Percentiles rank a stretch among this genome's conserved stretches.
Evolutionary conservation across 1,284 basidiomycete genomes (phyloP).

Genomic region (Ustilago bromivora): DNA sequence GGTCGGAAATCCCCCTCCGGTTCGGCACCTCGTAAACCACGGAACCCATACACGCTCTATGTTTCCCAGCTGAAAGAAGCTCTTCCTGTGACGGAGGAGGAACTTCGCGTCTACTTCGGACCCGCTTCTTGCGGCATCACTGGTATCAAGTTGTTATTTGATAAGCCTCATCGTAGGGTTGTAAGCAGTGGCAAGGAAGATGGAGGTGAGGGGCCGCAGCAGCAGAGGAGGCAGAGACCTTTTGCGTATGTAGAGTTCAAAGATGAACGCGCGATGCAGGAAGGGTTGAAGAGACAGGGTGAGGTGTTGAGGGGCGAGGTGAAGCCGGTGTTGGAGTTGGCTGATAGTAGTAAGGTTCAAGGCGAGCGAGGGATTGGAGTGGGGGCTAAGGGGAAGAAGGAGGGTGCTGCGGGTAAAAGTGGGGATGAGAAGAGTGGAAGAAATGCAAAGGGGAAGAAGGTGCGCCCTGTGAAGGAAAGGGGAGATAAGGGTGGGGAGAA

Average conservation of each 20-base stretch:
- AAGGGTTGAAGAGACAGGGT: constrained; percentile 40
- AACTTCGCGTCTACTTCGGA: constrained; percentile 59
- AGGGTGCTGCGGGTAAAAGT: constrained; percentile 22
- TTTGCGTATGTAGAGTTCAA: constrained; percentile 58
- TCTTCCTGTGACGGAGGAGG: constrained; percentile 56
- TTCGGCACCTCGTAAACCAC: constrained; percentile 21
- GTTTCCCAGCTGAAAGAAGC: constrained; percentile 59
- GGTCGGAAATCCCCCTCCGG: constrained; percentile 36
- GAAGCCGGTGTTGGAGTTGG: constrained; percentile 39
- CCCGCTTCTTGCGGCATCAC: constrained; percentile 49
- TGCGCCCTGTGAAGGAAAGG: constrained; percentile 11
- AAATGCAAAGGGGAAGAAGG: constrained; percentile 8
- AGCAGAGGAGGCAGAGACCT: constrained; percentile 45
- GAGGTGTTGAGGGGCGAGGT: constrained; percentile 39
- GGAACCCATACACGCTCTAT: constrained; percentile 53
- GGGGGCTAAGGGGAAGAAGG: constrained; percentile 12
- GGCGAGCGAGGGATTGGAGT: constrained; percentile 7
- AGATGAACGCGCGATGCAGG: constrained; percentile 44
- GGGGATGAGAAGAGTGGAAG: constrained; percentile 18
- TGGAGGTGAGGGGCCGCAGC: constrained; percentile 5
- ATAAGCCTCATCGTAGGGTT: constrained; percentile 45
- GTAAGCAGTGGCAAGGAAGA: constrained; percentile 38
- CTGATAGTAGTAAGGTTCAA: constrained; percentile 40
- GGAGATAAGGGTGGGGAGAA: constrained; percentile 9
- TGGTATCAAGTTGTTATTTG: constrained; percentile 54